These are phyloP conservation scores for Gnomoniopsis sp. DNA, from an alignment of 2,329 filamentous ascomycete genomes.

Conservation along the genomic window DNA sequence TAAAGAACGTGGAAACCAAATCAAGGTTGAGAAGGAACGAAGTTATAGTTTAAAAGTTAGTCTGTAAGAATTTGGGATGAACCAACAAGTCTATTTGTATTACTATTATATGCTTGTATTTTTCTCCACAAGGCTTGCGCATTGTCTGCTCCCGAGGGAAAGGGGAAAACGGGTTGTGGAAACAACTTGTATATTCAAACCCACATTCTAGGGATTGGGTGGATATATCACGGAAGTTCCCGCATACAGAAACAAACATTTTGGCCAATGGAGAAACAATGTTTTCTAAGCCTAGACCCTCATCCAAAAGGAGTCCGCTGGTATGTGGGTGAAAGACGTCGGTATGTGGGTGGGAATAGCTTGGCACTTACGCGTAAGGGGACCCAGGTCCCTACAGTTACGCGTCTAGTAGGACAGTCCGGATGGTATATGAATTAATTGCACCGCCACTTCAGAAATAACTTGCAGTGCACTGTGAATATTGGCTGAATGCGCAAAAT, in stretches of 20 bases:
- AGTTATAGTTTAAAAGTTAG: no score
- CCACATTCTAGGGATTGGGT: not conserved
- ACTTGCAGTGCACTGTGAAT: no score
- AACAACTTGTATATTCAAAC: not conserved
- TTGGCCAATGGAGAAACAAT: slow-evolving; percentile 3
- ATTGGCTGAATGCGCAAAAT: no score
- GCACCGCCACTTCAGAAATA: no score
- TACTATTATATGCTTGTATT: no score
- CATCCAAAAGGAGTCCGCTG: not conserved
- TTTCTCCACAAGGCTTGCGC: no score
- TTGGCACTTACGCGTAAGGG: not conserved
- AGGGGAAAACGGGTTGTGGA: not conserved
- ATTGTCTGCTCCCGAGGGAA: not conserved
- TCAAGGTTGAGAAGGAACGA: no score
- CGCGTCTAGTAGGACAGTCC: no score
- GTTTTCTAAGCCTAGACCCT: not conserved
- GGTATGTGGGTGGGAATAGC: not conserved
- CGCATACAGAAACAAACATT: not conserved
- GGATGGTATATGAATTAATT: no score
- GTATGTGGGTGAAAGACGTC: not conserved
- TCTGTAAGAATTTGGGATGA: no score
- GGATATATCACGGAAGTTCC: not conserved
- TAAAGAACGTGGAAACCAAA: not conserved
- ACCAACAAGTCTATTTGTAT: no score
- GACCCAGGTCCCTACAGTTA: no score